Evolutionary conservation across 257 asterid species (phyloP), one percentile per base, ranked within the genome.

Genomic region (Rehmannia glutinosa): DNA sequence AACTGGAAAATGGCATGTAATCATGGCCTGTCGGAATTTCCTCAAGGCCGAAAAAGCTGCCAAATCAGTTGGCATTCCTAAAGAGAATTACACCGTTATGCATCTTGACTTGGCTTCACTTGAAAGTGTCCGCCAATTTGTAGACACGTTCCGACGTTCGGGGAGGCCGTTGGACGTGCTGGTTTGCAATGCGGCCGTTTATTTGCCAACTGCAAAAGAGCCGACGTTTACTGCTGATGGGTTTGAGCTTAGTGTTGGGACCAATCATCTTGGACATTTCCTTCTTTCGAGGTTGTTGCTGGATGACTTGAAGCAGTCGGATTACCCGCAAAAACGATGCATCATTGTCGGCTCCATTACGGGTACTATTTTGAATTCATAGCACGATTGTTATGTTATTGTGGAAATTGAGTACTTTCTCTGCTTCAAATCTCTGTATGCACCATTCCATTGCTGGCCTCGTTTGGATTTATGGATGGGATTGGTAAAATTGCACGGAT

Each of bases 301-400:
- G 7, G 94, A 90, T 15, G 96, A 90, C 59, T 32, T 87, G 64
- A 82, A 85, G 68, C 53, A 80, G 69, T 87, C 97, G 20, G 97
- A 87, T 15, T 79, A 53, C 74, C 83, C 87, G 0, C 83, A 73
- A 17, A 87, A 72, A 68, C 87, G 97, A 20, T 86, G 82, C 51
- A 85, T 90, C 43, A 90, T 90, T 42, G 97, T 90, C 17, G 97
- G 97, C 27, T 90, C 97, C 66, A 90, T 90, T n/a, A 90, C 97
- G 65, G 97, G 97, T 90, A 78, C 17, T 13, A 28, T 20, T 21
- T 46, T 57, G 6, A n/a, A n/a, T n/a, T n/a, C n/a, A n/a, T n/a
- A n/a, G n/a, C n/a, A n/a, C 32, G 17, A 15, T 60, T 21, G 33
- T 23, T 39, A 3, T 33, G 5, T 24, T 35, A 20, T 15, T 10